phyloP scores from a whole-genome alignment of 805 yeast genomes.

The Metschnikowia vanudenii region DNA sequence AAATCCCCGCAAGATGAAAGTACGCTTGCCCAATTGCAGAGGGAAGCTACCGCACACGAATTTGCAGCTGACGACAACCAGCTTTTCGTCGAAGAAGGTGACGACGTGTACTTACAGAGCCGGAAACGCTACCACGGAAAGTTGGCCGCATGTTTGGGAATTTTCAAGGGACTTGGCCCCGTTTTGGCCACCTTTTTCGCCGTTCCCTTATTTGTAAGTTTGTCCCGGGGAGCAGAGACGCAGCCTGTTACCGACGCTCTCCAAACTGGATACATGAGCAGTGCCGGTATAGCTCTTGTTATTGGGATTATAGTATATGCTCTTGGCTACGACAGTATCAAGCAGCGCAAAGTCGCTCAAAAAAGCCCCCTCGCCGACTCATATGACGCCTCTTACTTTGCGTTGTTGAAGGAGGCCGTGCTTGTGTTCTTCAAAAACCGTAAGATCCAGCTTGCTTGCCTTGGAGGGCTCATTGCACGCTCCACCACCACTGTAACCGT shows the following conservation, averaged over 20 bases:
- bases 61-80: not conserved
- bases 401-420: conserved; percentile 48
- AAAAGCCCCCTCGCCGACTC: conserved; percentile 15
- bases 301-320: conserved; percentile 39
- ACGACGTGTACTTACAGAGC: not conserved
- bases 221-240: conserved; percentile 40
- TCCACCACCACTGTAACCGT: conserved; percentile 58
- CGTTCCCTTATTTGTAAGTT: conserved; percentile 54
- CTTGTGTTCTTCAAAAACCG: conserved; percentile 44
- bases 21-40: conserved; percentile 1
- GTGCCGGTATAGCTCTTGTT: conserved; percentile 43
- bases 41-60: not conserved
- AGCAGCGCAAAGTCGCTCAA: conserved; percentile 29
- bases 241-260: conserved; percentile 36
- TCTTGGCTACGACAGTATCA: conserved; percentile 45
- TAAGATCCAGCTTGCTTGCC: conserved; percentile 53
- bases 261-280: conserved; percentile 46
- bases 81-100: conserved; percentile 3
- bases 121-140: conserved; percentile 39
- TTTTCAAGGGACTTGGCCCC: conserved; percentile 65
- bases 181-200: conserved; percentile 56
- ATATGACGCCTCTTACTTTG: conserved; percentile 29
- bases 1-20: conserved; percentile 1
- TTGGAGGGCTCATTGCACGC: conserved; percentile 63
- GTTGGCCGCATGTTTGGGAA: conserved; percentile 59